Conservation (phyloP, 495 filamentous ascomycete genomes). For the Xylaria nigripes region DNA sequence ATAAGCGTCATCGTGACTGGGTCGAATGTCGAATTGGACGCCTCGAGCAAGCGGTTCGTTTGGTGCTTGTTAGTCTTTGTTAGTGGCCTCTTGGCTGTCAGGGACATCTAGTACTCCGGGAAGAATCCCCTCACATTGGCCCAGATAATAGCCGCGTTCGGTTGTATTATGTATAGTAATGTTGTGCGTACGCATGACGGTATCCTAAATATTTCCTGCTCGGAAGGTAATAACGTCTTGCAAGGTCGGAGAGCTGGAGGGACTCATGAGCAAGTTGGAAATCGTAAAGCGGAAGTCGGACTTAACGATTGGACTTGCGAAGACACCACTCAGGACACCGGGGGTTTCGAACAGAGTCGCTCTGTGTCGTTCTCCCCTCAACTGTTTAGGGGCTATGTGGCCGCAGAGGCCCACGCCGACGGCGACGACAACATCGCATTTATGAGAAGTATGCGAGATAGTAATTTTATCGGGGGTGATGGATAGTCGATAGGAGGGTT, state of each 20-base stretch:
- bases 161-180: slow-evolving; percentile 8
- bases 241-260: slow-evolving; percentile 10
- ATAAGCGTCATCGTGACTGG: too few species aligned
- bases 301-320: slow-evolving; percentile 4
- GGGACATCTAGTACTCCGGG: too few species aligned
- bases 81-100: too few species aligned
- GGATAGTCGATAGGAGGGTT: background rate
- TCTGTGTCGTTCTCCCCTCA: background rate
- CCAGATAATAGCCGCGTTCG: too few species aligned
- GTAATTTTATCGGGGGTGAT: background rate
- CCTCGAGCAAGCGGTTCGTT: slow-evolving; percentile 8
- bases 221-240: slow-evolving; percentile 6
- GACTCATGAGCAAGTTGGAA: slow-evolving; percentile 12
- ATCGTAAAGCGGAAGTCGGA: slow-evolving; percentile 10
- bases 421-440: slow-evolving; percentile 20
- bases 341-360: slow-evolving; percentile 3
- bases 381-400: slow-evolving; percentile 16
- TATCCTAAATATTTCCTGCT: slow-evolving; percentile 7
- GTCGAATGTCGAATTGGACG: slow-evolving; percentile 1
- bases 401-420: slow-evolving; percentile 43
- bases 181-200: slow-evolving; percentile 6
- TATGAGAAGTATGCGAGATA: background rate
- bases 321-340: slow-evolving; percentile 3
- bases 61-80: slow-evolving; percentile 6
- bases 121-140: too few species aligned